Base-by-base conservation (phyloP, 73 alveolate genomes). In the Paramecium bursaria region DNA sequence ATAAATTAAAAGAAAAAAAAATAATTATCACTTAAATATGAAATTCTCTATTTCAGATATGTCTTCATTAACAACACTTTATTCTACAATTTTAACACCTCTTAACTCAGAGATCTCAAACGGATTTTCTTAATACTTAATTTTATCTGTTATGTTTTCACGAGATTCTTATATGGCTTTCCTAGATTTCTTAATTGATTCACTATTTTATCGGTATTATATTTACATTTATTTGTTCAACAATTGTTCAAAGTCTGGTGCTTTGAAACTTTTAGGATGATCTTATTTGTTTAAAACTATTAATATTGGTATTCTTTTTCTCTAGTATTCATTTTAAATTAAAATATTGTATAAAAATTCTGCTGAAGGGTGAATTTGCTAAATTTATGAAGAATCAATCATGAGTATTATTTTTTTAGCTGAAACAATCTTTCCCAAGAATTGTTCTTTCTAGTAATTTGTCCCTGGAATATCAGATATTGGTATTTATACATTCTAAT, bases 391-490 rank as follows among this genome's bases (percentile, higher is more conserved):
- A 19, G 82, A 17, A 15, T 67, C 82, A 3, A 47, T 67, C 17
- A 67, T 57, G 17, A 67, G 27, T 17, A 67, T 27, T 67, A 67
- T 67, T 39, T 67, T 67, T 47, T 67, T 67, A 17, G 55, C 82
- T 19, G 33, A 53, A 6, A 39, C 17, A 21, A 67, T 35, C 44
- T 42, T 67, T 39, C 25, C 35, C 9, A 67, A 67, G 44, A 67
- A 67, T 25, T 35, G 44, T 42, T 67, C 82, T 6, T 67, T 67
- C 44, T 67, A n/a, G 44, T 67, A 67, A 67, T 67, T 67, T 39
- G 33, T 67, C 10, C 82, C 82, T 35, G 82, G 82, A 9, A 67
- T 57, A 39, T 67, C 82, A 6, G 33, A 30, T 4, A 67, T 47
- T 35, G 27, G 21, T 3, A n/a, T n/a, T n/a, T n/a, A n/a, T n/a